These are phyloP conservation scores for Erysiphe pulchra DNA, from an alignment of 2,329 filamentous ascomycete genomes.

Conservation along the genomic window DNA sequence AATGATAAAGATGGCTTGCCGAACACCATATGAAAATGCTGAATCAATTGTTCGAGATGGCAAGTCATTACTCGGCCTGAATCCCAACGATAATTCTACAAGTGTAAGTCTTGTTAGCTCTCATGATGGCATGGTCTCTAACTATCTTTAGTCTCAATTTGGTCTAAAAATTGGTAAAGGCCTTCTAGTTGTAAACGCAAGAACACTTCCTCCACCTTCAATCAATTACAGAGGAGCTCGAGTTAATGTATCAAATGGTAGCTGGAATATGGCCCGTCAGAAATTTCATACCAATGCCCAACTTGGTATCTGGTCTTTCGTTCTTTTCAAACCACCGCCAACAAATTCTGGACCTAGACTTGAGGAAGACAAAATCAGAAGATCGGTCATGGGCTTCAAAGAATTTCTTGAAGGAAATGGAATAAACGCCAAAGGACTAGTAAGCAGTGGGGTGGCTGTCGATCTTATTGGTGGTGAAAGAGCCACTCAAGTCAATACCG, in stretches of 20 bases:
- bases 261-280: constrained; percentile 39
- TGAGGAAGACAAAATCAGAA: background rate
- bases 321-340: constrained; percentile 2
- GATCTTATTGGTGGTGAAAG: background rate
- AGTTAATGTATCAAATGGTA: constrained; percentile 18
- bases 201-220: constrained; percentile 33
- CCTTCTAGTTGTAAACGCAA: constrained; percentile 52
- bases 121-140: background rate
- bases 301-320: constrained; percentile 21
- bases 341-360: background rate
- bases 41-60: constrained; percentile 31
- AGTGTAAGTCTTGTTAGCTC: constrained; percentile 2
- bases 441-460: background rate
- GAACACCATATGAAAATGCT: constrained; percentile 37
- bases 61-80: constrained; percentile 27
- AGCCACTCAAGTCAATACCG: constrained; percentile 1
- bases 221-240: constrained; percentile 26
- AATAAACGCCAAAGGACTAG: constrained; percentile 1
- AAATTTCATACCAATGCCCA: constrained; percentile 25
- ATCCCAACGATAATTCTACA: constrained; percentile 15
- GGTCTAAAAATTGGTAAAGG: constrained; percentile 12
- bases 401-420: background rate
- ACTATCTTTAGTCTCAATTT: constrained; percentile 1
- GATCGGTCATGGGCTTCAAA: background rate
- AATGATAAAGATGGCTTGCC: constrained; percentile 49